phyloP scores from a whole-genome alignment of 352 stramenopile genomes.

The Pythium vanterpoolii region DNA sequence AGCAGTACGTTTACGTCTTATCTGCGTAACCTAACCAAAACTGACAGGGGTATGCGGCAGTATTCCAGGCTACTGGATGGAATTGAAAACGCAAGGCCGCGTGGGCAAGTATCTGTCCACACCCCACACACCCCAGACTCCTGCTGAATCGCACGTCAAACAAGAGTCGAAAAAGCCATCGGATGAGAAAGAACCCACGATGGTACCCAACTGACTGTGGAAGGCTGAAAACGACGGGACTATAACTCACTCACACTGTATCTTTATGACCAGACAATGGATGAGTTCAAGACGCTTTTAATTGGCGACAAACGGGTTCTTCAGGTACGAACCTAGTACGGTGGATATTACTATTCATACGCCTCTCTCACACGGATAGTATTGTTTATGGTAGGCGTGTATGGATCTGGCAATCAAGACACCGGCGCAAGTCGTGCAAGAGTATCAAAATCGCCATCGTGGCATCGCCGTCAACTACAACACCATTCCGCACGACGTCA shows the following conservation, averaged over 20 bases:
- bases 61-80: slow-evolving; percentile 21
- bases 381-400: slow-evolving; percentile 38
- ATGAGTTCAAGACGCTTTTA: slow-evolving; percentile 65
- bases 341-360: not conserved
- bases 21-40: not conserved
- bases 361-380: not conserved
- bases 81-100: slow-evolving; percentile 14
- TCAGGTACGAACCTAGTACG: slow-evolving; percentile 30
- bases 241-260: not conserved
- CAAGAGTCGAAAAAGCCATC: slow-evolving; percentile 2
- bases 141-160: not conserved
- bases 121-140: slow-evolving; percentile 2
- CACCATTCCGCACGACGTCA: slow-evolving; percentile 44
- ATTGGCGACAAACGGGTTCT: slow-evolving; percentile 64
- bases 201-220: slow-evolving; percentile 4
- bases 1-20: slow-evolving; percentile 10
- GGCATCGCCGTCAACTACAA: slow-evolving; percentile 84
- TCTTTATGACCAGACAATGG: slow-evolving; percentile 32
- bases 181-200: not conserved
- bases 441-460: slow-evolving; percentile 81
- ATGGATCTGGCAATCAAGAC: slow-evolving; percentile 81
- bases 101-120: slow-evolving; percentile 1
- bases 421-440: slow-evolving; percentile 78
- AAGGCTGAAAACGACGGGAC: not conserved
- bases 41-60: not conserved